These are phyloP conservation scores for Cornus florida DNA, from an alignment of 148 eudicot genomes.

Conservation along the genomic window DNA sequence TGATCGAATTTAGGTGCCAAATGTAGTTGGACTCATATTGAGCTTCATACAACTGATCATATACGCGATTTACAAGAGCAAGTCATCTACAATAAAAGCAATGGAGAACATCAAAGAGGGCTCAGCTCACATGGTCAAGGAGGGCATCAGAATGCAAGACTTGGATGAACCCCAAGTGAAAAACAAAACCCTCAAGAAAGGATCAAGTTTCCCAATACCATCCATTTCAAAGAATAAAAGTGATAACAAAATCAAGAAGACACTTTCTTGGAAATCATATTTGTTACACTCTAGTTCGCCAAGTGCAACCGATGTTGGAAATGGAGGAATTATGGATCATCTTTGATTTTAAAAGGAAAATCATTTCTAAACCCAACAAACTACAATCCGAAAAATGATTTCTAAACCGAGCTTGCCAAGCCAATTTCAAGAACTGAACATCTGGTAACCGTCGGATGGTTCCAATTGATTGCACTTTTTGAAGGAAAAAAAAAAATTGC, in stretches of 20 bases:
- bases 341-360: neutral
- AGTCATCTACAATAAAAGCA: constrained; percentile 6
- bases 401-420: too few species aligned
- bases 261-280: neutral
- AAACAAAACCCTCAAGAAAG: neutral
- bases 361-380: too few species aligned
- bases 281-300: neutral
- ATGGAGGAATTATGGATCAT: neutral
- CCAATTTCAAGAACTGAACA: too few species aligned
- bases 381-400: too few species aligned
- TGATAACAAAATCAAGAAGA: neutral
- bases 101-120: constrained; percentile 1
- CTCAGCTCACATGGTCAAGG: neutral
- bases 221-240: neutral
- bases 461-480: too few species aligned
- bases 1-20: constrained; percentile 31
- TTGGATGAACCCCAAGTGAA: neutral
- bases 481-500: too few species aligned
- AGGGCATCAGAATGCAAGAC: neutral
- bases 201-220: neutral
- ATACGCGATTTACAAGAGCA: constrained; percentile 28
- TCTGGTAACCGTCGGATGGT: too few species aligned
- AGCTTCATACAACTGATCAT: constrained; percentile 33
- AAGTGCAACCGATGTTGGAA: neutral
- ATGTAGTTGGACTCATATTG: constrained; percentile 36